Percentiles rank a stretch among this genome's conserved stretches.
These are phyloP conservation scores for Suhomyces emberorum DNA, from an alignment of 805 yeast genomes.

Conservation along the genomic window DNA sequence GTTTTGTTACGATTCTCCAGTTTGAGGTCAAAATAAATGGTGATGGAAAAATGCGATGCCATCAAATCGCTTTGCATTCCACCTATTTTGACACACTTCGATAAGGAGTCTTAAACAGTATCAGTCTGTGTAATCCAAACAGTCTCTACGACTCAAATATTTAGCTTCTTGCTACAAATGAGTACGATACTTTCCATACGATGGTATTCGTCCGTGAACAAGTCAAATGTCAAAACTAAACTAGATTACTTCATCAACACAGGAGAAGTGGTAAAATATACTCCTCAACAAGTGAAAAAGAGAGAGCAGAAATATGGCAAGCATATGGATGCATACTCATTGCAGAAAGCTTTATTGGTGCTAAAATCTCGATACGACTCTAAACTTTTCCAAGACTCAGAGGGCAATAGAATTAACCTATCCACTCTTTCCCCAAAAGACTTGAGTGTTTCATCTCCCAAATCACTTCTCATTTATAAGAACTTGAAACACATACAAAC, in stretches of 20 bases:
- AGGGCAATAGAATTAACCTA: constrained; percentile 24
- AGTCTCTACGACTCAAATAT: too few relatives aligned
- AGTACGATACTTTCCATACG: neutral
- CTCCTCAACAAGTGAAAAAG: constrained; percentile 15
- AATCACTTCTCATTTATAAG: constrained; percentile 25
- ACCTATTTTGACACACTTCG: too few relatives aligned
- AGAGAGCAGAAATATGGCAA: neutral
- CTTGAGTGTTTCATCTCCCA: constrained; percentile 18
- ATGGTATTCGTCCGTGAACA: neutral
- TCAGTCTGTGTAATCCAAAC: too few relatives aligned
- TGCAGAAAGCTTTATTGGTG: constrained; percentile 24
- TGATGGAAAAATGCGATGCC: neutral
- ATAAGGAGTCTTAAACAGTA: neutral
- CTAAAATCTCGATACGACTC: constrained; percentile 14
- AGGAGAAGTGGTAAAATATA: constrained; percentile 21
- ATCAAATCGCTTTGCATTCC: too few relatives aligned
- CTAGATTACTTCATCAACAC: constrained; percentile 27
- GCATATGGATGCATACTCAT: constrained; percentile 1
- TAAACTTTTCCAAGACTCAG: constrained; percentile 16
- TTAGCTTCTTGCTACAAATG: too few relatives aligned
- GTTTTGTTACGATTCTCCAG: too few relatives aligned
- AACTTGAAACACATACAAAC: constrained; percentile 25
- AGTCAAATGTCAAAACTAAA: constrained; percentile 16
- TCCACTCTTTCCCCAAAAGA: constrained; percentile 21
- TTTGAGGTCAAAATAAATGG: too few relatives aligned